Percentiles rank a stretch among this genome's conserved stretches.
phyloP scores from a whole-genome alignment of 1,284 basidiomycete species.

The Coniferiporia weirii region DNA sequence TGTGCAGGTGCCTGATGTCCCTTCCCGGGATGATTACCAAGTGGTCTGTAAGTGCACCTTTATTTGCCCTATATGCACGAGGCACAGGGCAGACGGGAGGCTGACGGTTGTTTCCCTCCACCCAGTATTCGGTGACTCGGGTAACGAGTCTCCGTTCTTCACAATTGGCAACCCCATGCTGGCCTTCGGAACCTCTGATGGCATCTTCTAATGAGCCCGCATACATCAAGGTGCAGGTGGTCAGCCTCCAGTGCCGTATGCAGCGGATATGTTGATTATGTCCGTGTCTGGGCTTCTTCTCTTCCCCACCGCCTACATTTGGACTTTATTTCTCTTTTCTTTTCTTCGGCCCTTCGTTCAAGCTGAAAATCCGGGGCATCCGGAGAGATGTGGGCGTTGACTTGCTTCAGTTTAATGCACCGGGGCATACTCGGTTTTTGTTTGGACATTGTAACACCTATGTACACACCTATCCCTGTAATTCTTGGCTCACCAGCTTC shows the following conservation, averaged over 20 bases:
- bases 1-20: conserved; percentile 36
- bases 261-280: not conserved
- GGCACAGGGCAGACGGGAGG: not conserved
- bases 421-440: not conserved
- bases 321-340: not conserved
- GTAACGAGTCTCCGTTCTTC: conserved; percentile 38
- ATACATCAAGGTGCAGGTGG: too few relatives aligned
- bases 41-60: conserved; percentile 36
- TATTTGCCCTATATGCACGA: not conserved
- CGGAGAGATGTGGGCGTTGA: not conserved
- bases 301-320: not conserved
- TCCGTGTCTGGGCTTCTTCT: not conserved
- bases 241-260: not conserved
- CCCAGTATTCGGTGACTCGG: conserved; percentile 48
- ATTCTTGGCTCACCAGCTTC: not conserved
- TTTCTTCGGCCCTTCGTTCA: conserved; percentile 1
- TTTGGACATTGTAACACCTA: conserved; percentile 8
- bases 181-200: not conserved
- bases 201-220: not conserved
- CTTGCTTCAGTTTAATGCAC: not conserved
- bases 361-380: not conserved
- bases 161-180: conserved; percentile 27
- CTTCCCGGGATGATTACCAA: conserved; percentile 30
- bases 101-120: not conserved
- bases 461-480: not conserved